phyloP scores from a whole-genome alignment of 495 filamentous ascomycete species.

The Podospora pseudoanserina region DNA sequence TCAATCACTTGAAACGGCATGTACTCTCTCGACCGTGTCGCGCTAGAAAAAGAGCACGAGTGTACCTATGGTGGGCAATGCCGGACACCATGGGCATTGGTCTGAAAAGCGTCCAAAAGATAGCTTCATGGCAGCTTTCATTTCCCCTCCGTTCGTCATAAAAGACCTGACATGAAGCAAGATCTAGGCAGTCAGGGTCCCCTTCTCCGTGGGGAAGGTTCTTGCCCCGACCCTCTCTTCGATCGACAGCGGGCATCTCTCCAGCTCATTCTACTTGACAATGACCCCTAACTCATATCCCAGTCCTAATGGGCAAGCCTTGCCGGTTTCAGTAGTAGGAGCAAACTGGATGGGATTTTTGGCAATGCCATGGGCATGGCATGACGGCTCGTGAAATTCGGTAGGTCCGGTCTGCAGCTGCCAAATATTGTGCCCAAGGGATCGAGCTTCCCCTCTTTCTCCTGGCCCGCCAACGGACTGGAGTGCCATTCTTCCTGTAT shows the following conservation, averaged over 20 bases:
- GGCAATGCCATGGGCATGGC: background rate
- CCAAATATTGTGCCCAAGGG: conserved; percentile 1
- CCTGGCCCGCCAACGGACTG: background rate
- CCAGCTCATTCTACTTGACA: conserved; percentile 5
- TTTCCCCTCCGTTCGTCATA: too few relatives aligned
- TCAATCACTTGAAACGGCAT: background rate
- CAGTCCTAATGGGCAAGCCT: background rate
- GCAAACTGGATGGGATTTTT: background rate
- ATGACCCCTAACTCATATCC: background rate
- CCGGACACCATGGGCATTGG: too few relatives aligned
- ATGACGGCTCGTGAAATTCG: background rate
- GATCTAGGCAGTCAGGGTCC: background rate
- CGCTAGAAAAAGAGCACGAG: background rate
- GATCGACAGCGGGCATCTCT: background rate
- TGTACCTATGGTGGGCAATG: background rate
- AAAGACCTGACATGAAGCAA: too few relatives aligned
- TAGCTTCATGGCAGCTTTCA: too few relatives aligned
- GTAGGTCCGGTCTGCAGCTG: background rate
- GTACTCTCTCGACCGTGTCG: background rate
- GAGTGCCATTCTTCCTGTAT: background rate
- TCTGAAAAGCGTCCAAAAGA: too few relatives aligned
- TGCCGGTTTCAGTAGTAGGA: background rate
- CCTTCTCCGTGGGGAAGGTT: background rate
- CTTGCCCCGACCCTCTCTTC: background rate
- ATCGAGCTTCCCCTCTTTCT: conserved; percentile 3